Conservation (phyloP, 768 basidiomycete species). For the Leccinum truebloodii region DNA sequence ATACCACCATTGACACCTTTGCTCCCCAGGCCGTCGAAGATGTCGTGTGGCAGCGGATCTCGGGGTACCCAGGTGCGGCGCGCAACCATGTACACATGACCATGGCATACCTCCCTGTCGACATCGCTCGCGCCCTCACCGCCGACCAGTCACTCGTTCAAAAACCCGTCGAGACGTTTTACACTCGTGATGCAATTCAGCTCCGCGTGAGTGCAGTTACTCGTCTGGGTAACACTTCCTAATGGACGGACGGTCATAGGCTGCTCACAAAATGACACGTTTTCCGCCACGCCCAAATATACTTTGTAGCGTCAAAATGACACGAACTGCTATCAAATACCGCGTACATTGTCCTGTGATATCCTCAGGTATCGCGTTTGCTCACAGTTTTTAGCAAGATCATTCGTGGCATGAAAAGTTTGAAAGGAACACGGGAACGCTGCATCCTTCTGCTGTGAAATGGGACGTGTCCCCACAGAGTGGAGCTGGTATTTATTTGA, state of each 20-base stretch:
- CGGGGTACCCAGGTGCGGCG: constrained; percentile 73
- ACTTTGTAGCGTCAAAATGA: constrained; percentile 70
- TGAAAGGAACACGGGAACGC: no score
- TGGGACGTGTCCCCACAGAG: no score
- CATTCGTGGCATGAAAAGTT: no score
- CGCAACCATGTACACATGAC: constrained; percentile 73
- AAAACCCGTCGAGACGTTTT: constrained; percentile 88
- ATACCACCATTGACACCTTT: constrained; percentile 51
- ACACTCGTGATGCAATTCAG: constrained; percentile 90
- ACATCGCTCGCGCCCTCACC: constrained; percentile 73
- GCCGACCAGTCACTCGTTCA: constrained; percentile 72
- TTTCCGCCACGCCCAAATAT: constrained; percentile 76
- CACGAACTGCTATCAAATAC: constrained; percentile 60
- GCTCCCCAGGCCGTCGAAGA: constrained; percentile 64
- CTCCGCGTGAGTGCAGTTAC: constrained; percentile 63
- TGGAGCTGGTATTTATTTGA: no score
- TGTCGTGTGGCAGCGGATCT: constrained; percentile 69
- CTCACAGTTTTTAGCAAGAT: no score
- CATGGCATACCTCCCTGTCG: constrained; percentile 75
- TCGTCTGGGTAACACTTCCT: not conserved
- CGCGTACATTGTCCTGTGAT: no score
- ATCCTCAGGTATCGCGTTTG: no score
- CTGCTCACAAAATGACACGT: constrained; percentile 85
- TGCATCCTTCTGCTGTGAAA: no score
- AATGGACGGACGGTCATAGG: constrained; percentile 45